Conservation (phyloP, 371 early-diverging fungal species). For the Actinomortierella wolfii region DNA sequence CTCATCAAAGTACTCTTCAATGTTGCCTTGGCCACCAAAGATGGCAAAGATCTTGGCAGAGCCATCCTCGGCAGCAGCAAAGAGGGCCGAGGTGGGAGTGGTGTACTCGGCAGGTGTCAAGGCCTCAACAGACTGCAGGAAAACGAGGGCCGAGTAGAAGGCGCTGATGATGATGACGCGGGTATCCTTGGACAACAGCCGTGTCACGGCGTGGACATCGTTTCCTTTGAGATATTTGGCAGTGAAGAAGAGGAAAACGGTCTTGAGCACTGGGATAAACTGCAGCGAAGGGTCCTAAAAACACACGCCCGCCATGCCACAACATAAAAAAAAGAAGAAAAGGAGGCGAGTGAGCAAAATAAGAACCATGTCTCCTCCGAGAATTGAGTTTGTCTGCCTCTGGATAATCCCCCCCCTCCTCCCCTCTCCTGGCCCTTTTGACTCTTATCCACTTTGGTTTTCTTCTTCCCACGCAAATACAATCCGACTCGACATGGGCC, state of each 20-base stretch:
- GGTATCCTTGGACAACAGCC: conserved; percentile 59
- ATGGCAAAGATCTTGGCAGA: conserved; percentile 81
- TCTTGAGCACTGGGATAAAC: conserved; percentile 75
- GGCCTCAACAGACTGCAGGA: conserved; percentile 58
- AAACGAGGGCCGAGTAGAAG: conserved; percentile 80
- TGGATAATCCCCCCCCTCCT: not conserved
- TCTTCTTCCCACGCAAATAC: not conserved
- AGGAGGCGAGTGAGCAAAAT: too few species aligned
- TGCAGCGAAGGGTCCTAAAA: conserved; percentile 50
- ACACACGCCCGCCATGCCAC: too few species aligned
- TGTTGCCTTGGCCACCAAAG: conserved; percentile 97
- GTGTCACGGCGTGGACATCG: conserved; percentile 84
- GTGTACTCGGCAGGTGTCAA: conserved; percentile 52
- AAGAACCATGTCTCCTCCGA: not conserved
- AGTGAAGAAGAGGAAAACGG: conserved; percentile 80
- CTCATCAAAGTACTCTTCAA: conserved; percentile 95
- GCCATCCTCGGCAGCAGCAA: conserved; percentile 68
- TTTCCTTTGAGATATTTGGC: conserved; percentile 78
- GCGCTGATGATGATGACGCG: conserved; percentile 75
- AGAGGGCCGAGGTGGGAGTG: conserved; percentile 62
- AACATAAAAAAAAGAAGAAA: not conserved
- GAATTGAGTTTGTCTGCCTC: not conserved
- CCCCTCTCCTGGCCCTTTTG: not conserved
- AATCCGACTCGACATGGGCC: too few species aligned
- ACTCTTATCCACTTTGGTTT: not conserved